These are phyloP conservation scores for Senna siamea DNA, from an alignment of 306 rosid species.

Conservation along the genomic window DNA sequence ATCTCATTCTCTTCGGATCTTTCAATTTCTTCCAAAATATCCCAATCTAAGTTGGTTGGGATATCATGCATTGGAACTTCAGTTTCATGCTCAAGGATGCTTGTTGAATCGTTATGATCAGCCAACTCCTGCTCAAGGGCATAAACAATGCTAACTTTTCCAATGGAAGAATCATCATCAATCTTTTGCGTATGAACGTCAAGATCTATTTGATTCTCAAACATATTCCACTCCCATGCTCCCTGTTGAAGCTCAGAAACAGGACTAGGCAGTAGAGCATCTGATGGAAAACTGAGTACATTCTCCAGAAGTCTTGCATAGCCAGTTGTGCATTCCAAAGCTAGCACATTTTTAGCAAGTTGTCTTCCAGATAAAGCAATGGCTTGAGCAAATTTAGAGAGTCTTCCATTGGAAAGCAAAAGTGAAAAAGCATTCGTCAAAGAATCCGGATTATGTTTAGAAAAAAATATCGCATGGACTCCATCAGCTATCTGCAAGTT, in stretches of 20 bases:
- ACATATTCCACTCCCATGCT: slow-evolving; percentile 83
- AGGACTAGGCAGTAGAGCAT: slow-evolving; percentile 69
- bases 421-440: slow-evolving; percentile 78
- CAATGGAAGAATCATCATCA: slow-evolving; percentile 41
- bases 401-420: slow-evolving; percentile 80
- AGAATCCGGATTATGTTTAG: slow-evolving; percentile 81
- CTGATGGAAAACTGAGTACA: slow-evolving; percentile 82
- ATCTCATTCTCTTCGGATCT: slow-evolving; percentile 76
- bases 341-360: slow-evolving; percentile 74
- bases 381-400: slow-evolving; percentile 74
- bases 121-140: slow-evolving; percentile 69
- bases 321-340: slow-evolving; percentile 80
- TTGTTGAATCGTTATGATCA: slow-evolving; percentile 48
- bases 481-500: slow-evolving; percentile 74
- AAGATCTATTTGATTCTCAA: slow-evolving; percentile 53
- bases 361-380: slow-evolving; percentile 88
- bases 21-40: slow-evolving; percentile 69
- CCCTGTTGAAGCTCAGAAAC: slow-evolving; percentile 73
- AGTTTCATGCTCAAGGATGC: slow-evolving; percentile 52
- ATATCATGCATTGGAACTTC: slow-evolving; percentile 50
- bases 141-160: slow-evolving; percentile 55
- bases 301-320: slow-evolving; percentile 92
- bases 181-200: slow-evolving; percentile 35
- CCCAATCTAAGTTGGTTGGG: slow-evolving; percentile 77
- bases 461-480: slow-evolving; percentile 68